A percentile compares a stretch with the other conserved stretches of the same genome.
Conservation (phyloP, 2,329 filamentous ascomycete species). For the Verticillium nubilum region DNA sequence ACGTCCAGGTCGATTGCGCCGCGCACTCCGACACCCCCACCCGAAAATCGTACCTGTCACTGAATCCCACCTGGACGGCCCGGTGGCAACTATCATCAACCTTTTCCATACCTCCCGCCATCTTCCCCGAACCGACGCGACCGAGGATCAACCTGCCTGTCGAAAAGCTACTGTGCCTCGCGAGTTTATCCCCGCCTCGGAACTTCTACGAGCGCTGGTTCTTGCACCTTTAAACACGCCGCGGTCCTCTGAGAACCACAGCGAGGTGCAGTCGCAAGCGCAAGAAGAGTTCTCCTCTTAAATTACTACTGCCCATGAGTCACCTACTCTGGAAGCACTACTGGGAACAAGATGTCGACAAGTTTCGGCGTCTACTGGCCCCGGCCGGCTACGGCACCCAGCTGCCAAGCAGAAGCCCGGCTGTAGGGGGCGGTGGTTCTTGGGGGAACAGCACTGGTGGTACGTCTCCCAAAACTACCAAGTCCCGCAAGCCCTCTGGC, state of each 20-base stretch:
- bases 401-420: slow-evolving; percentile 45
- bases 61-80: neutral
- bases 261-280: slow-evolving; percentile 72
- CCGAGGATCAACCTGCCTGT: neutral
- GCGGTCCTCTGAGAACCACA: slow-evolving; percentile 78
- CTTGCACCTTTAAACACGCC: slow-evolving; percentile 82
- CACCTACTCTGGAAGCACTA: slow-evolving; percentile 95
- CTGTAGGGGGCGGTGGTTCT: slow-evolving; percentile 24
- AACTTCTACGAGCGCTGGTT: slow-evolving; percentile 27
- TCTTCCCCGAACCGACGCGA: neutral
- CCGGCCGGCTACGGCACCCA: slow-evolving; percentile 58
- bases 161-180: no score
- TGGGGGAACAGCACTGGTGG: slow-evolving; percentile 14
- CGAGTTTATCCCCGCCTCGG: no score
- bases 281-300: slow-evolving; percentile 29
- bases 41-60: slow-evolving; percentile 4
- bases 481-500: slow-evolving; percentile 48
- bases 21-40: slow-evolving; percentile 3
- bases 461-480: slow-evolving; percentile 46
- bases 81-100: neutral
- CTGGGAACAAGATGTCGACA: slow-evolving; percentile 95
- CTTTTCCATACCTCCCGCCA: neutral
- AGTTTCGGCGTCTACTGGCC: slow-evolving; percentile 83
- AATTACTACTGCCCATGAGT: slow-evolving; percentile 67
- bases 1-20: neutral